These are phyloP conservation scores for Xylaria acuta DNA, from an alignment of 495 filamentous ascomycete species.

Conservation along the genomic window DNA sequence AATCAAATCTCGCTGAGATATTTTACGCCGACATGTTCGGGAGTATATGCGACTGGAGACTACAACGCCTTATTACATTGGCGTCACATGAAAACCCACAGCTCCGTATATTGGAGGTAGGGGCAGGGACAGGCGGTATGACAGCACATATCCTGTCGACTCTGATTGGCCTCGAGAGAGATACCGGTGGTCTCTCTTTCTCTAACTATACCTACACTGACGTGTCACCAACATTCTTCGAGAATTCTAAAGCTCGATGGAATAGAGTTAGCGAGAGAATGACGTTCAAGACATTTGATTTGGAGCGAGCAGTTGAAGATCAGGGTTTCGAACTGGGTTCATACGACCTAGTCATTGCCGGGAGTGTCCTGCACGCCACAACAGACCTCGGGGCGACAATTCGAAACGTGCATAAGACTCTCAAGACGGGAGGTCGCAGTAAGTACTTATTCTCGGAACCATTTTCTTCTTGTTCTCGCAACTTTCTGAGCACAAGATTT, in stretches of 20 bases:
- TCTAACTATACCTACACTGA: slow-evolving; percentile 59
- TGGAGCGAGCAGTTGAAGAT: slow-evolving; percentile 33
- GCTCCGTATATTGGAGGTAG: slow-evolving; percentile 54
- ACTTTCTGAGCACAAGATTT: no score
- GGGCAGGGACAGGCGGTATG: slow-evolving; percentile 54
- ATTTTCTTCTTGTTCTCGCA: no score
- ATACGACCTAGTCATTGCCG: slow-evolving; percentile 54
- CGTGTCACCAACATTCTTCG: slow-evolving; percentile 59
- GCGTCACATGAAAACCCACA: slow-evolving; percentile 49
- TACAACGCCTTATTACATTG: slow-evolving; percentile 34
- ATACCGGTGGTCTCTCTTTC: slow-evolving; percentile 35
- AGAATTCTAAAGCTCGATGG: slow-evolving; percentile 42
- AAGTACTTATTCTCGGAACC: no score
- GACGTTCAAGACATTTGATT: slow-evolving; percentile 44
- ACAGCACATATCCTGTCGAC: slow-evolving; percentile 32
- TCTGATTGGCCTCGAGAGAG: slow-evolving; percentile 32
- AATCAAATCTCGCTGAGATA: slow-evolving; percentile 29
- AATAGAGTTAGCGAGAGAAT: slow-evolving; percentile 30
- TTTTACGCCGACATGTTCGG: slow-evolving; percentile 39
- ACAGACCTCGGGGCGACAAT: slow-evolving; percentile 44
- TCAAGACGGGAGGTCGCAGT: slow-evolving; percentile 49
- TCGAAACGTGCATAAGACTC: slow-evolving; percentile 41
- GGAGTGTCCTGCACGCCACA: slow-evolving; percentile 59
- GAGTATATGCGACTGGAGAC: slow-evolving; percentile 32
- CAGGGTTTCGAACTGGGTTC: slow-evolving; percentile 42